Base-by-base conservation (phyloP, 2,329 filamentous ascomycete species). In the Alternaria dauci region DNA sequence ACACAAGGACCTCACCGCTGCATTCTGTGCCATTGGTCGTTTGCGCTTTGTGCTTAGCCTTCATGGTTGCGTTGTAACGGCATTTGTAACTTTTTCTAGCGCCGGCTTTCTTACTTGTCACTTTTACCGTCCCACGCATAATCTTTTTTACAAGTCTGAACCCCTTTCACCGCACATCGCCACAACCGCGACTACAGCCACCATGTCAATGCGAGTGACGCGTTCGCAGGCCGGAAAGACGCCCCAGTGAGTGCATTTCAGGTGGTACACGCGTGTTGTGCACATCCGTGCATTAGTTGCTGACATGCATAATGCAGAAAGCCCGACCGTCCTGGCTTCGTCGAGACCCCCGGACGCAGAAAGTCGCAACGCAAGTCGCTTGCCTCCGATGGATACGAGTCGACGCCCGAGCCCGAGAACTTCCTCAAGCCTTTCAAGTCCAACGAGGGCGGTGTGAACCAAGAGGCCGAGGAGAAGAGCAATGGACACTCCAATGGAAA, bases 161-260 rank as follows among this genome's bases (percentile, higher is more conserved):
- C 43, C 58, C 65, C 66, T 55, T 66, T 62, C 61, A 66, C 39
- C 48, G 39, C 60, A 64, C 66, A 39, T 62, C 59, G 55, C 60
- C 62, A 63, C 62, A 54, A 28, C 55, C 50, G 48, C 52, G 57
- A 52, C 47, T 57, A 41, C 58, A 54, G 52, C 52, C 63, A 65
- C 58, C 67, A 79, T 79, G 77, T 73, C 76, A 38, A 67, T 74
- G 69, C 71, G 77, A 67, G 74, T 82, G 58, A 84, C 82, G 58
- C 78, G 82, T 34, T 82, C 80, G 51, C 79, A 81, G 74, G 80
- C 81, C 34, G 82, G 82, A 62, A 82, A 80, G 70, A 83, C 81
- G 53, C 82, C 81, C 39, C 79, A 75, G 82, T 84, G 71, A 71
- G 79, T 68, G 28, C 26, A 42, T 26, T 8, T 32, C 11, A 32